Evolutionary conservation across 2,329 filamentous ascomycete species (phyloP).

Genomic region (Epichloe uncinata): DNA sequence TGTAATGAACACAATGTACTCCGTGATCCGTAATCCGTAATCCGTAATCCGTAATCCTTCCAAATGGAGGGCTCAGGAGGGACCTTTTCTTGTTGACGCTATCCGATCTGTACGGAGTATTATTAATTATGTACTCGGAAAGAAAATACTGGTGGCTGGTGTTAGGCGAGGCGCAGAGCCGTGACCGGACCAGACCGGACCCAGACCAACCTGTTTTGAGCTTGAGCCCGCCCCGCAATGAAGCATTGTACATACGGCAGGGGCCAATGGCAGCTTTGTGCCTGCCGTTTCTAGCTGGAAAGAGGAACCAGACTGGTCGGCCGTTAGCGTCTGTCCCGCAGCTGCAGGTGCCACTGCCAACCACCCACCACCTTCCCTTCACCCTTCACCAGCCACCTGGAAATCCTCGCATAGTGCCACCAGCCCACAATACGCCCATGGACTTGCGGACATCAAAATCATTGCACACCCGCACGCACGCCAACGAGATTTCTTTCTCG

Average conservation of each 20-base stretch:
- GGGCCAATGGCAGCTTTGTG: background rate
- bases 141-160: no score
- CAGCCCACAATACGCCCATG: background rate
- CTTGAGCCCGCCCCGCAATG: background rate
- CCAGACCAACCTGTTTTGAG: no score
- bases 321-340: background rate
- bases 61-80: no score
- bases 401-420: background rate
- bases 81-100: no score
- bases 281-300: background rate
- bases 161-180: no score
- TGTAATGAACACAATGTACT: no score
- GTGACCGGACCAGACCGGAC: no score
- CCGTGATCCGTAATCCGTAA: no score
- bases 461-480: background rate
- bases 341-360: background rate
- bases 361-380: conserved; percentile 3
- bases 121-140: no score
- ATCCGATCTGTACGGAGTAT: no score
- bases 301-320: background rate
- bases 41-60: no score
- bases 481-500: background rate
- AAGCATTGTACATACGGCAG: background rate
- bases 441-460: background rate
- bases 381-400: conserved; percentile 5